Percentiles rank a stretch among this genome's conserved stretches.
Evolutionary conservation across 2,329 filamentous ascomycete genomes (phyloP).

Genomic region (Phialophora expanda): DNA sequence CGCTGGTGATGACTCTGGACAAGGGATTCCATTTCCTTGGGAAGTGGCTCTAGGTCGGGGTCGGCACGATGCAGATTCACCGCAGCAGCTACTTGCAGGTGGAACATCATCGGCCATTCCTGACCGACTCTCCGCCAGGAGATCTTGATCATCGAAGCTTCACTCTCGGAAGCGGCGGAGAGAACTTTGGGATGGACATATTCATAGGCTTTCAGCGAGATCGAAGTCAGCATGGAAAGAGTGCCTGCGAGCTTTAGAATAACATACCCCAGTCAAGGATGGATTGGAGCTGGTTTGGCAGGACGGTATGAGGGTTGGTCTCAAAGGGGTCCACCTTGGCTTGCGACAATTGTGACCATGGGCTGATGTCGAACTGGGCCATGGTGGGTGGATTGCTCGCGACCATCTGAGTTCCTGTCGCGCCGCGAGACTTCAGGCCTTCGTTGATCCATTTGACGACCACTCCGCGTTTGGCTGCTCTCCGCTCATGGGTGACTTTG

Average conservation of each 20-base stretch:
- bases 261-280: conserved; percentile 26
- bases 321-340: conserved; percentile 26
- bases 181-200: conserved; percentile 24
- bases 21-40: conserved; percentile 18
- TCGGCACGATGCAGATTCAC: conserved; percentile 24
- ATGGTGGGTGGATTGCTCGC: background rate
- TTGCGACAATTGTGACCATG: conserved; percentile 19
- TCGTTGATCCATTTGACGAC: conserved; percentile 23
- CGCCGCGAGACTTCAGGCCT: background rate
- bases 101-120: conserved; percentile 30
- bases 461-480: conserved; percentile 12
- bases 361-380: conserved; percentile 15
- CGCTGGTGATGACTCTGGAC: conserved; percentile 18
- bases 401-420: background rate
- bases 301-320: conserved; percentile 16
- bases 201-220: conserved; percentile 18
- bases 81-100: conserved; percentile 25
- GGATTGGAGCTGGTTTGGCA: conserved; percentile 21
- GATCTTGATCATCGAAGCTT: conserved; percentile 16
- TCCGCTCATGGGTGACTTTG: conserved; percentile 17
- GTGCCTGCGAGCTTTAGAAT: background rate
- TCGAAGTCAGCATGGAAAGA: background rate
- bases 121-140: conserved; percentile 23
- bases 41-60: background rate
- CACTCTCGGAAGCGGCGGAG: background rate